Base-by-base conservation (phyloP, 2,329 filamentous ascomycete genomes). In the Scopulariopsis brevicaulis region DNA sequence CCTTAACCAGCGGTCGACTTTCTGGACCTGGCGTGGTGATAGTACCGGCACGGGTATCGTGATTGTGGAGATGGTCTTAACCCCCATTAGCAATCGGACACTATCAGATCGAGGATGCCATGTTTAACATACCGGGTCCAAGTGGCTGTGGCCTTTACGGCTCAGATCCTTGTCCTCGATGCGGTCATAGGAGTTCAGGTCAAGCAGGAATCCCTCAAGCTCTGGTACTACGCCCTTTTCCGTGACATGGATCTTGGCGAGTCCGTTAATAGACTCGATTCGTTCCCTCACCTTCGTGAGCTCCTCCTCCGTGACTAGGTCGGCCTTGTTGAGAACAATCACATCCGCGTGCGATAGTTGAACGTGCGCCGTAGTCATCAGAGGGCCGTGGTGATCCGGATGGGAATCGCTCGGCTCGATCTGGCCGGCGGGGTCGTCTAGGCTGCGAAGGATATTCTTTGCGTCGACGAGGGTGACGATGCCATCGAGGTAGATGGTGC, bases 331-430 rank as follows among this genome's bases (percentile, higher is more conserved):
- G 64, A 99, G 83, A 46, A 99, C 83, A 52, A 99, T 82, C 10
- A 97, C 90, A 71, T 99, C 94, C 7, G 94, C 94, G 66, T 99
- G 93, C 1, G 91, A 96, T 60, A 99, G 96, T 67, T 99, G 94
- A 54, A 97, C 80, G 70, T 99, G 94, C 0, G 94, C 94, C 2
- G 90, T 96, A 0, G 93, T 96, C 71, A 96, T 82, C 10, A 91
- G 73, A 0, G 88, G 85, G 0, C 86, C 85, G 54, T 79, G 74
- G 51, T 75, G 69, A 24, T 75, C 69, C 32, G 83, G 73, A 60
- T 76, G 70, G 24, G 82, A 74, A 10, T 78, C 76, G 24, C 82
- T 74, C 1, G 77, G 74, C 18, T 78, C 73, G 20, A 81, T 73
- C 59, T 82, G 77, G 18, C 77, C 78, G 0, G 77, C 69, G 3